Conservation (phyloP, 2,329 filamentous ascomycete genomes). For the Botrytis elliptica region DNA sequence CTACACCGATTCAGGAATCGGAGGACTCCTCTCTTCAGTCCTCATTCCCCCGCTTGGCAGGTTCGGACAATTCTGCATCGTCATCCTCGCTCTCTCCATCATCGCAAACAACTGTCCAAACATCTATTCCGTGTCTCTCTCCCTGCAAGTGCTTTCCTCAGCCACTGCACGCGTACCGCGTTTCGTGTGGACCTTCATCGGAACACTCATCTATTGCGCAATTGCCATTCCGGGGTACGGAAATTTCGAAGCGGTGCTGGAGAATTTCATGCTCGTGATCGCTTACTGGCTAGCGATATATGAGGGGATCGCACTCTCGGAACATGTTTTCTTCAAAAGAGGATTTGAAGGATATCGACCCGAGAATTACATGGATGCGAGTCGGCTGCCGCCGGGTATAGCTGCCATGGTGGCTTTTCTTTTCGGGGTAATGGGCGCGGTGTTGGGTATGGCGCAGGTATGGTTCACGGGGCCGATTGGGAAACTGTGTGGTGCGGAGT, state of each 20-base stretch:
- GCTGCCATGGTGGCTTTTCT: conserved; percentile 63
- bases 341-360: conserved; percentile 60
- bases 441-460: conserved; percentile 67
- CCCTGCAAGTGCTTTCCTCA: conserved; percentile 62
- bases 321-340: conserved; percentile 59
- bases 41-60: conserved; percentile 62
- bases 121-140: conserved; percentile 68
- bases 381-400: conserved; percentile 60
- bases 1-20: conserved; percentile 57
- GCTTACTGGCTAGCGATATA: conserved; percentile 77
- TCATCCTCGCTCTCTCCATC: conserved; percentile 64
- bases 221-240: conserved; percentile 69
- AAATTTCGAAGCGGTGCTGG: conserved; percentile 62
- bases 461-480: conserved; percentile 71
- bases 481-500: conserved; percentile 40
- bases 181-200: conserved; percentile 64
- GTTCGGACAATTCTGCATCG: conserved; percentile 71
- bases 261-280: conserved; percentile 69
- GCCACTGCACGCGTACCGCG: conserved; percentile 62
- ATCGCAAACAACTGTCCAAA: conserved; percentile 71
- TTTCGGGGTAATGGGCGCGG: conserved; percentile 63
- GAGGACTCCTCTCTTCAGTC: conserved; percentile 61
- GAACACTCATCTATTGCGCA: conserved; percentile 62
- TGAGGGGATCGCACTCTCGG: conserved; percentile 51
- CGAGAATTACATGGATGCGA: conserved; percentile 56